phyloP scores from a whole-genome alignment of 2,329 filamentous ascomycete genomes.

The Colletotrichum chrysophilum region DNA sequence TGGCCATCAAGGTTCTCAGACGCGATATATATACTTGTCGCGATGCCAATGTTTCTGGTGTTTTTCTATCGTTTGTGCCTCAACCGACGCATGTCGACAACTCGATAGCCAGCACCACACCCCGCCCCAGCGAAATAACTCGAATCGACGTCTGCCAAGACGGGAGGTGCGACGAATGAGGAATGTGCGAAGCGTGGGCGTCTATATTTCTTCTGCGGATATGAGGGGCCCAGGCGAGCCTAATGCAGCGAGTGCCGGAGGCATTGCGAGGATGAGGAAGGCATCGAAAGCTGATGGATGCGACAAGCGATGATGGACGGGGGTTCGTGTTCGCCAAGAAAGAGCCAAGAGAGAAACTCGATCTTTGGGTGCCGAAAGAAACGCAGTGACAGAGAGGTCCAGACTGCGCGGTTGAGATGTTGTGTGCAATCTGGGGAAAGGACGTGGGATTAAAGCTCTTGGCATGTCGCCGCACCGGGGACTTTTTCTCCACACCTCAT shows the following conservation, averaged over 20 bases:
- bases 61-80: neutral
- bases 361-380: neutral
- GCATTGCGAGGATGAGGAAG: neutral
- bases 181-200: neutral
- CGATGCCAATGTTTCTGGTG: neutral
- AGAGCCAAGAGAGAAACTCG: neutral
- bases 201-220: neutral
- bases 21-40: neutral
- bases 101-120: neutral
- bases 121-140: neutral
- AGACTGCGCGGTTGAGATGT: neutral
- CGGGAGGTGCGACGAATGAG: neutral
- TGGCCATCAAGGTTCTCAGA: neutral
- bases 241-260: neutral
- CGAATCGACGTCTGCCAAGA: neutral
- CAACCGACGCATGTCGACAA: neutral
- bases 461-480: neutral
- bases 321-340: neutral
- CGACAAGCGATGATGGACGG: neutral
- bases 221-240: neutral
- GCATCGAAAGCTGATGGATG: neutral
- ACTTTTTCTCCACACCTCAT: neutral
- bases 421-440: slow-evolving; percentile 1
- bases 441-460: slow-evolving; percentile 13
- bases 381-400: neutral